phyloP scores from a whole-genome alignment of 1,284 basidiomycete genomes.

The Ceratobasidium sp. region DNA sequence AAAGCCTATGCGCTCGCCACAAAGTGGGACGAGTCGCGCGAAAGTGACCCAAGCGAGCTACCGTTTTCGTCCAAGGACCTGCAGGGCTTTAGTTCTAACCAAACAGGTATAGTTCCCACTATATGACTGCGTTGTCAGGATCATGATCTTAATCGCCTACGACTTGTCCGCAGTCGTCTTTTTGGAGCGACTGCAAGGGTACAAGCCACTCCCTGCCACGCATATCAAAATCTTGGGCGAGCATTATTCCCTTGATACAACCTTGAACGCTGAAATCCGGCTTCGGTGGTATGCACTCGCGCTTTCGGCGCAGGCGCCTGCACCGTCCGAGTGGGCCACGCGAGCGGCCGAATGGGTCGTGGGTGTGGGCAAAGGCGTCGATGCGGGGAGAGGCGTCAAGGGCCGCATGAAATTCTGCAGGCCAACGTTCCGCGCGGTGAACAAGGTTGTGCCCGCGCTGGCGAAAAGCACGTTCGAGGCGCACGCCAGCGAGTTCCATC shows the following conservation, averaged over 20 bases:
- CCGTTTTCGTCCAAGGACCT: constrained; percentile 67
- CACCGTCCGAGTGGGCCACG: constrained; percentile 61
- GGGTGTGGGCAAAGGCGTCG: constrained; percentile 58
- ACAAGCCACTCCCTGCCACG: constrained; percentile 38
- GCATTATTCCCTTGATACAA: constrained; percentile 43
- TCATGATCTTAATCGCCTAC: constrained; percentile 11
- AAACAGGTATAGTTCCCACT: constrained; percentile 54
- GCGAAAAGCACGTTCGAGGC: constrained; percentile 68
- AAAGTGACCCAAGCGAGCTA: constrained; percentile 59
- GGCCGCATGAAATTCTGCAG: constrained; percentile 88
- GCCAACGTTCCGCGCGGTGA: constrained; percentile 67
- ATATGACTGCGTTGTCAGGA: not conserved
- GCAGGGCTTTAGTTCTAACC: constrained; percentile 70
- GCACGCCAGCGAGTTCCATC: constrained; percentile 72
- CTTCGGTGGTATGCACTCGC: constrained; percentile 68
- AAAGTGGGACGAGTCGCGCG: constrained; percentile 79
- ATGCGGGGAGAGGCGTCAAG: constrained; percentile 61
- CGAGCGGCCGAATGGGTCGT: constrained; percentile 74
- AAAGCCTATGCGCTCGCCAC: constrained; percentile 76
- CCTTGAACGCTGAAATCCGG: constrained; percentile 45
- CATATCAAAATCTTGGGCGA: constrained; percentile 41
- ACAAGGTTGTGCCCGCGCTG: constrained; percentile 67
- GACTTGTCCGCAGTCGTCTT: constrained; percentile 42
- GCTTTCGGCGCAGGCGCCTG: constrained; percentile 62
- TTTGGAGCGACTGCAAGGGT: constrained; percentile 43